phyloP scores from a whole-genome alignment of 2,329 filamentous ascomycete species.

The Xylaria sp. region DNA sequence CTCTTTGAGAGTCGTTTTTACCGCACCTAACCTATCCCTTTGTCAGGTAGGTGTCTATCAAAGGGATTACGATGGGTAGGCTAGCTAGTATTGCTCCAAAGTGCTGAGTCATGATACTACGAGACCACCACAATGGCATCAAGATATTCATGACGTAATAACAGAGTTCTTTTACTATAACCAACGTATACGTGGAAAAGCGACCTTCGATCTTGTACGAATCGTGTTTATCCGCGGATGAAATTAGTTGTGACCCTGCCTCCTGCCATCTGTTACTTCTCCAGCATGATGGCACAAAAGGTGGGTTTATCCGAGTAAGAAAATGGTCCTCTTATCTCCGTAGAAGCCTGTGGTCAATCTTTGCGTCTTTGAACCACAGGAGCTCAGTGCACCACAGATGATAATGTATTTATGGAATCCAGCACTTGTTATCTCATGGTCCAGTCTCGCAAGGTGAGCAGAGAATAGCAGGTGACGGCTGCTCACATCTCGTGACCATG shows the following conservation, averaged over 20 bases:
- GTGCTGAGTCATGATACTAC: background rate
- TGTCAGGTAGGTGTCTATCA: slow-evolving; percentile 11
- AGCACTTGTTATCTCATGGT: background rate
- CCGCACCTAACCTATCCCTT: slow-evolving; percentile 1
- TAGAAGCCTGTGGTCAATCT: background rate
- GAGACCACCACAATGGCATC: background rate
- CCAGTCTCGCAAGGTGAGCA: background rate
- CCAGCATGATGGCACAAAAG: too few relatives aligned
- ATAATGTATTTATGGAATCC: background rate
- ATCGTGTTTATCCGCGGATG: background rate
- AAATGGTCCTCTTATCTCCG: background rate
- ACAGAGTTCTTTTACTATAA: background rate
- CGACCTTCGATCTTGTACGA: background rate
- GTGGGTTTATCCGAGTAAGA: too few relatives aligned
- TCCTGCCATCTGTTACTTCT: too few relatives aligned
- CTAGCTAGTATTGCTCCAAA: background rate
- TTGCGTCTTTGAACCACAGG: background rate
- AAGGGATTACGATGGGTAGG: slow-evolving; percentile 9
- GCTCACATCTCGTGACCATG: slow-evolving; percentile 6
- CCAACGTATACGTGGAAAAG: background rate
- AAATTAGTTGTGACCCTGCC: background rate
- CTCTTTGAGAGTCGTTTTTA: slow-evolving; percentile 11
- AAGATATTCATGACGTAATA: background rate
- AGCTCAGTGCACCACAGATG: background rate
- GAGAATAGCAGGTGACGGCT: slow-evolving; percentile 6